These are phyloP conservation scores for Seiridium unicorne DNA, from an alignment of 2,329 filamentous ascomycete genomes.

Conservation along the genomic window DNA sequence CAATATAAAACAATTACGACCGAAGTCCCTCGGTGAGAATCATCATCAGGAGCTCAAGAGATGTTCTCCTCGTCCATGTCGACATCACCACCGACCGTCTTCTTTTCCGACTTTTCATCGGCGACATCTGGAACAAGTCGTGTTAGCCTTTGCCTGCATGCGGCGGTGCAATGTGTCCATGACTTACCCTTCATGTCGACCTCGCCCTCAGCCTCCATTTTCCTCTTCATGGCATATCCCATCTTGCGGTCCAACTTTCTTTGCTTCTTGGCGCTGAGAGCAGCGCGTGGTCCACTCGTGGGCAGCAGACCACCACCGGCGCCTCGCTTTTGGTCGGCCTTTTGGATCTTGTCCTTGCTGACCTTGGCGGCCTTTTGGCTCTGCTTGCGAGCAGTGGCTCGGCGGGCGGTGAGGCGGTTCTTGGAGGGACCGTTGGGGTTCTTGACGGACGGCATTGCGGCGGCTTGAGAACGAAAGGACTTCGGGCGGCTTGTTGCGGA, in stretches of 20 bases:
- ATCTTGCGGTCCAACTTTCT: conserved; percentile 55
- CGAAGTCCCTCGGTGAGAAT: too few relatives aligned
- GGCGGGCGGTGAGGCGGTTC: conserved; percentile 48
- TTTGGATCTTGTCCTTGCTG: conserved; percentile 17
- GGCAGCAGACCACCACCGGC: conserved; percentile 53
- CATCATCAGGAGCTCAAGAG: conserved; percentile 3
- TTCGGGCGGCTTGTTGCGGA: neutral
- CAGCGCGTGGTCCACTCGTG: conserved; percentile 51
- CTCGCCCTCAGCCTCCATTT: conserved; percentile 28
- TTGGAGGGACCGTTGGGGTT: conserved; percentile 58
- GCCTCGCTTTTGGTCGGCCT: conserved; percentile 39
- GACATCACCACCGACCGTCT: conserved; percentile 3
- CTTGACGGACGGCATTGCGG: conserved; percentile 52
- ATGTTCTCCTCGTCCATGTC: conserved; percentile 13
- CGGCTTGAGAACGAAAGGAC: neutral
- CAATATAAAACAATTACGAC: too few relatives aligned
- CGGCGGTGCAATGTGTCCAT: too few relatives aligned
- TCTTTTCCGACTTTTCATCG: neutral
- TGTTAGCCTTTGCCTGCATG: too few relatives aligned
- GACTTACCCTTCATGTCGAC: conserved; percentile 29
- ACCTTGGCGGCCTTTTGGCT: conserved; percentile 38
- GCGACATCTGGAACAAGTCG: neutral
- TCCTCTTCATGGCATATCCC: conserved; percentile 45
- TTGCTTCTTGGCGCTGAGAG: conserved; percentile 54
- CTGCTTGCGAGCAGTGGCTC: conserved; percentile 41